phyloP scores from a whole-genome alignment of 176 grass and related monocot species.

The Oryza officinalis region DNA sequence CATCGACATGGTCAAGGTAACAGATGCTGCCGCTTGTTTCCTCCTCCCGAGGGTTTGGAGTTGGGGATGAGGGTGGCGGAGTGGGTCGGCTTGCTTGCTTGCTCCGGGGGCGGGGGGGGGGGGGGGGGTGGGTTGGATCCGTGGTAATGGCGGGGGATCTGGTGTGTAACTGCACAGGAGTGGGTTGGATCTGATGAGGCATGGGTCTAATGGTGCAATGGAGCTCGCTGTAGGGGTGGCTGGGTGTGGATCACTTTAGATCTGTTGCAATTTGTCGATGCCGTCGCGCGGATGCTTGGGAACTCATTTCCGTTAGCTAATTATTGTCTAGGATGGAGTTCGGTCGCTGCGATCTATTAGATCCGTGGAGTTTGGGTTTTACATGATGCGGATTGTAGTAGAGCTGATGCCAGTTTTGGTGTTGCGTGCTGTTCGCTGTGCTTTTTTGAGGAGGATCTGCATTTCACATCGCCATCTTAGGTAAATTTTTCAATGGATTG shows the following conservation, averaged over 20 bases:
- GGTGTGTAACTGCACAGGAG: not conserved
- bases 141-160: not conserved
- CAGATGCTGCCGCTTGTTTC: no score
- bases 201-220: not conserved
- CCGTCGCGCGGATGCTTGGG: not conserved
- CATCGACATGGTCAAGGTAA: constrained; percentile 98
- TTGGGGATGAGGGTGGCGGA: not conserved
- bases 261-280: not conserved
- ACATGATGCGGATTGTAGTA: not conserved
- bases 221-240: not conserved
- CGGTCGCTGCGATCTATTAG: not conserved
- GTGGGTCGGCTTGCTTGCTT: not conserved
- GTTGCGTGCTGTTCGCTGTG: not conserved
- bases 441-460: constrained; percentile 5
- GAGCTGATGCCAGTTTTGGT: not conserved
- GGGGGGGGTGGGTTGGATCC: constrained; percentile 25
- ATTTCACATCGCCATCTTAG: not conserved
- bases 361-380: constrained; percentile 4
- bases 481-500: not conserved
- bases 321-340: not conserved
- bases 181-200: constrained; percentile 27
- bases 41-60: no score
- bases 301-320: not conserved
- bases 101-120: not conserved
- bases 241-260: constrained; percentile 10